A percentile compares a stretch with the other conserved stretches of the same genome.
These are phyloP conservation scores for Cyberlindnera misumaiensis DNA, from an alignment of 805 yeast genomes.

Conservation along the genomic window DNA sequence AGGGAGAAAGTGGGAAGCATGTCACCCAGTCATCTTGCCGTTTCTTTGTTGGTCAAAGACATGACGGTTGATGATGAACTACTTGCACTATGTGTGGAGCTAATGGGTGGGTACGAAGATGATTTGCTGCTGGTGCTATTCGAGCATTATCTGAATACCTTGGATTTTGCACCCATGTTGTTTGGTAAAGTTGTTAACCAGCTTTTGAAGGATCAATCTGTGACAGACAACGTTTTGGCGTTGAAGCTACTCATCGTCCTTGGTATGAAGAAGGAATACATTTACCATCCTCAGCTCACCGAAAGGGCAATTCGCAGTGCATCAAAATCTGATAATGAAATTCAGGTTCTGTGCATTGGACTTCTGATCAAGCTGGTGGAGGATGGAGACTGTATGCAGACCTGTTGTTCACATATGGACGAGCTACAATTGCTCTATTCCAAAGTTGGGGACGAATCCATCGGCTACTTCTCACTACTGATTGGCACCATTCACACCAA, in stretches of 20 bases:
- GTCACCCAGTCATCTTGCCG: conserved; percentile 7
- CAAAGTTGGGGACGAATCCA: conserved; percentile 1
- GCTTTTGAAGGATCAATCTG: too few relatives aligned
- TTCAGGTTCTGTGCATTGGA: conserved; percentile 17
- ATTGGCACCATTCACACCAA: conserved; percentile 12
- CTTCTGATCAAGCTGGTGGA: conserved; percentile 18
- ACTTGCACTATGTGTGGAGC: neutral
- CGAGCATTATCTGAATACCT: too few relatives aligned
- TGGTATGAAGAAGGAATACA: too few relatives aligned
- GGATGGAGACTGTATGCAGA: conserved; percentile 3
- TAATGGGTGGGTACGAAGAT: too few relatives aligned
- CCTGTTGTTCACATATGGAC: neutral
- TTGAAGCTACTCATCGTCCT: too few relatives aligned
- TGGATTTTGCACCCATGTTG: too few relatives aligned
- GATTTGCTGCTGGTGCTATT: too few relatives aligned
- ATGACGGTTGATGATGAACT: conserved; percentile 2
- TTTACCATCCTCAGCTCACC: too few relatives aligned
- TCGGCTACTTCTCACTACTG: conserved; percentile 15
- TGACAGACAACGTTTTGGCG: too few relatives aligned
- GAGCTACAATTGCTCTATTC: conserved; percentile 9
- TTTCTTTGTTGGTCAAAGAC: conserved; percentile 10
- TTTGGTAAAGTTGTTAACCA: too few relatives aligned
- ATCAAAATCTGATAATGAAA: conserved; percentile 5
- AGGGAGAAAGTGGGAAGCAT: neutral
- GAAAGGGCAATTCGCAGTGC: too few relatives aligned